Conservation (phyloP, 495 filamentous ascomycete genomes). For the Lasiosphaeriaceae sp. region DNA sequence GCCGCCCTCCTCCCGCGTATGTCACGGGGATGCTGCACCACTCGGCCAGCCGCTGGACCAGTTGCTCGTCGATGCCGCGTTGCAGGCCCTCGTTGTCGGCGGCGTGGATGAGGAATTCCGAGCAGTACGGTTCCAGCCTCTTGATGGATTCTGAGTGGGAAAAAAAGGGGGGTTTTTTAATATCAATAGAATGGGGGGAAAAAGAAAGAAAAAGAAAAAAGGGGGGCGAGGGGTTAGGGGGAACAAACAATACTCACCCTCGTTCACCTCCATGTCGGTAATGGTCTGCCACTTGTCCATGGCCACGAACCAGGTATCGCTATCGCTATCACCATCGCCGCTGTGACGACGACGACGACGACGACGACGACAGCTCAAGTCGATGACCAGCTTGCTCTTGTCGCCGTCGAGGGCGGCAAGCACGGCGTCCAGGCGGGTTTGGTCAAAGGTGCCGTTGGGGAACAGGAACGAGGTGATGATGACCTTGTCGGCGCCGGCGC, state of each 20-base stretch:
- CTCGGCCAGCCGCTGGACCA: slow-evolving; percentile 69
- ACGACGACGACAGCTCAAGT: slow-evolving; percentile 82
- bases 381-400: slow-evolving; percentile 81
- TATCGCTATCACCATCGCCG: too few species aligned
- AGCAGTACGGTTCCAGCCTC: slow-evolving; percentile 80
- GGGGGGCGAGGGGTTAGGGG: slow-evolving; percentile 1
- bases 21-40: slow-evolving; percentile 93
- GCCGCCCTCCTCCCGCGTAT: slow-evolving; percentile 90
- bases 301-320: slow-evolving; percentile 80
- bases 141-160: slow-evolving; percentile 65
- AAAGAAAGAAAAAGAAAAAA: too few species aligned
- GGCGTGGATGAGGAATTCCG: slow-evolving; percentile 96
- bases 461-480: slow-evolving; percentile 82
- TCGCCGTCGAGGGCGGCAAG: slow-evolving; percentile 67
- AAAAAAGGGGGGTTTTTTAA: too few species aligned
- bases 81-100: slow-evolving; percentile 97
- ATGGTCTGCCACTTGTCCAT: slow-evolving; percentile 99
- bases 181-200: too few species aligned
- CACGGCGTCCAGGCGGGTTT: slow-evolving; percentile 65
- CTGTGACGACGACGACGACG: too few species aligned
- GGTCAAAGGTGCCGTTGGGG: slow-evolving; percentile 74
- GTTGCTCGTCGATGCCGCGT: slow-evolving; percentile 77
- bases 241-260: slow-evolving; percentile 52
- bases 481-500: slow-evolving; percentile 85
- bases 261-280: slow-evolving; percentile 88